Evolutionary conservation across 768 basidiomycete genomes (phyloP), one percentile per base, ranked within the genome.

Genomic region (Xerocomellus dryophilus): DNA sequence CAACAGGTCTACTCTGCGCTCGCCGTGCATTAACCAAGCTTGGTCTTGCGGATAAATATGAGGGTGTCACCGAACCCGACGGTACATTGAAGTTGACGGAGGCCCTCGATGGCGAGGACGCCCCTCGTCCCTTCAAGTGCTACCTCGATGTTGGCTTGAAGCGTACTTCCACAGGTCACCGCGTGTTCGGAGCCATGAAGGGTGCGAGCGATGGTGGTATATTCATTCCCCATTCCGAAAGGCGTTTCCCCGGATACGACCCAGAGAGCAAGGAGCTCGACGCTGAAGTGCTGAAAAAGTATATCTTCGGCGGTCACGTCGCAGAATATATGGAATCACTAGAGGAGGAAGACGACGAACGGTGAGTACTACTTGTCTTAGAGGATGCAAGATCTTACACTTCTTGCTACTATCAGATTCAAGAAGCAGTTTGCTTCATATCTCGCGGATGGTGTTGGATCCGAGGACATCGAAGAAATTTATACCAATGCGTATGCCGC

Each of bases 291-390:
- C 79, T 98, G 68, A 93, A 96, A 73, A 96, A 96, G 76, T 99
- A 99, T 79, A 98, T 99, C 72, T 90, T 80, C 64, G 95, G 92
- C 71, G 95, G 95, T 48, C 97, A 99, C 72, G 88, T 99, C 53
- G 93, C 97, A 47, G 97, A 98, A 76, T 99, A 98, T 81, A 99
- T 99, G 97, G 92, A 98, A 78, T 90, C 86, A 53, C 78, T 98
- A 50, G 97, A 99, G 78, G 97, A 99, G 81, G 97, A 99, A 78
- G 97, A 99, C 70, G 97, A 98, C 66, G 96, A 98, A 77, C 83
- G 94, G 85, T 85, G 62, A 57, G 81, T 69, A 17, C 14, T 53
- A 41, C 29, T 20, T 11, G 18, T 44, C 47, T 11, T n/a, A 27
- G 42, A 50, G 46, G 11, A 51, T 21, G 4, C 15, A 3, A n/a